Evolutionary conservation across 768 basidiomycete species (phyloP).

Genomic region (Serendipita sp.): DNA sequence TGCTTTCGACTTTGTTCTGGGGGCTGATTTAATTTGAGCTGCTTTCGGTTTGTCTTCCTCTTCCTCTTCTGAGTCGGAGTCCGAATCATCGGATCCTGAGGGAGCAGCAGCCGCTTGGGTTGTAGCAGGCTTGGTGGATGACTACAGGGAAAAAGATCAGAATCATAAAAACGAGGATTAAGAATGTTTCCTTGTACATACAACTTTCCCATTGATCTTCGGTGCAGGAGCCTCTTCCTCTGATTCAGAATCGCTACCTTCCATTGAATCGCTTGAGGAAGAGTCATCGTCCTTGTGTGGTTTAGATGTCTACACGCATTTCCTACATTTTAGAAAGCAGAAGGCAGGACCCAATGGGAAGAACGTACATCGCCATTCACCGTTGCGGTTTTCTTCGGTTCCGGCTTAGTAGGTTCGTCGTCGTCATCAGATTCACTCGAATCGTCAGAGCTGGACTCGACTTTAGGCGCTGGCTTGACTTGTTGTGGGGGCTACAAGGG

Average conservation of each 20-base stretch:
- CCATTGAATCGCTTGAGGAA: neutral
- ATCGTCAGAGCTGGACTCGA: neutral
- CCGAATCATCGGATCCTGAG: conserved; percentile 6
- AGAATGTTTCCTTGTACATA: neutral
- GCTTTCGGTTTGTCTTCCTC: conserved; percentile 44
- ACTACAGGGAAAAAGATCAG: too few relatives aligned
- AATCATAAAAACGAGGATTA: neutral
- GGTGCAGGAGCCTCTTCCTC: neutral
- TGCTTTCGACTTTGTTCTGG: conserved; percentile 2
- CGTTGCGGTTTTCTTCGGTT: neutral
- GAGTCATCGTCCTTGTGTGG: neutral
- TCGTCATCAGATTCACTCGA: neutral
- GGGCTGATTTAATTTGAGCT: conserved; percentile 21
- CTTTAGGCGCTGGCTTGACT: neutral
- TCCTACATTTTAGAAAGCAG: neutral
- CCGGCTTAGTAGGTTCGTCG: neutral
- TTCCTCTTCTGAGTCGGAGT: conserved; percentile 13
- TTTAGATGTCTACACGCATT: neutral
- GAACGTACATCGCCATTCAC: neutral
- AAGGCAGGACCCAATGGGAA: neutral
- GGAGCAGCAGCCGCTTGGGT: neutral
- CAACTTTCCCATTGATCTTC: neutral
- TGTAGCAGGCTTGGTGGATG: neutral
- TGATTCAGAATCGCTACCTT: neutral
- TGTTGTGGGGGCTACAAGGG: neutral